These are phyloP conservation scores for Stachybotrys elegans DNA, from an alignment of 2,329 filamentous ascomycete genomes.

Conservation along the genomic window DNA sequence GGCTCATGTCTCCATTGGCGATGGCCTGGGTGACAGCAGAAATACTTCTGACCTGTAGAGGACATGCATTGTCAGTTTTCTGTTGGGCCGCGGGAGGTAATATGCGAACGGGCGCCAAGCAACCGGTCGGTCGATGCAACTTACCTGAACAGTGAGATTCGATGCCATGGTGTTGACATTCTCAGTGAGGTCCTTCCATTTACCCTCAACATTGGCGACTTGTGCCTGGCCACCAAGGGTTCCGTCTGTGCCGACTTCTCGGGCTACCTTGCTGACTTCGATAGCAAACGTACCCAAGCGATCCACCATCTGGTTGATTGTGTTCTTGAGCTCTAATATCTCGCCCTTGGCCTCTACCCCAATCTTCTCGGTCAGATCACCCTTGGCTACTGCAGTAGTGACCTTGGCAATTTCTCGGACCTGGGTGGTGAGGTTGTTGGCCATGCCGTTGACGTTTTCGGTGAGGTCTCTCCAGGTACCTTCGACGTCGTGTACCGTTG, in stretches of 20 bases:
- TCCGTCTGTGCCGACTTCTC: conserved; percentile 94
- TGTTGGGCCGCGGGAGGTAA: no score
- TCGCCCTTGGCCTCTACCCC: conserved; percentile 90
- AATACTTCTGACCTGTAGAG: conserved; percentile 71
- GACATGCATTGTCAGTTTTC: background rate
- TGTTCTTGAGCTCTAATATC: conserved; percentile 92
- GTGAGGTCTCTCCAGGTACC: conserved; percentile 97
- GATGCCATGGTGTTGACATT: conserved; percentile 77
- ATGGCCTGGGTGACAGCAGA: conserved; percentile 93
- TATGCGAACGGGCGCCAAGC: no score
- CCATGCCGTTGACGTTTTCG: conserved; percentile 96
- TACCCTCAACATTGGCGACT: conserved; percentile 91
- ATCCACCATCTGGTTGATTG: conserved; percentile 99
- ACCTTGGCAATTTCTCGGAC: conserved; percentile 97
- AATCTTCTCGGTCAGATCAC: conserved; percentile 94
- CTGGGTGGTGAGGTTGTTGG: conserved; percentile 95
- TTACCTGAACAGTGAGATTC: conserved; percentile 61
- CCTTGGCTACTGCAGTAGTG: conserved; percentile 89
- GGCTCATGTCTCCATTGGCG: conserved; percentile 91
- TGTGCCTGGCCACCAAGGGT: conserved; percentile 90
- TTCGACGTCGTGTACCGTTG: conserved; percentile 91
- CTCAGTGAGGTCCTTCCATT: conserved; percentile 95
- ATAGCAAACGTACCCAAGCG: conserved; percentile 93
- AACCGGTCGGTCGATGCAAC: no score
- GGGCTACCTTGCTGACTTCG: conserved; percentile 91